Base-by-base conservation (phyloP, 371 early-diverging fungal genomes). In the Mortierella sp. region DNA sequence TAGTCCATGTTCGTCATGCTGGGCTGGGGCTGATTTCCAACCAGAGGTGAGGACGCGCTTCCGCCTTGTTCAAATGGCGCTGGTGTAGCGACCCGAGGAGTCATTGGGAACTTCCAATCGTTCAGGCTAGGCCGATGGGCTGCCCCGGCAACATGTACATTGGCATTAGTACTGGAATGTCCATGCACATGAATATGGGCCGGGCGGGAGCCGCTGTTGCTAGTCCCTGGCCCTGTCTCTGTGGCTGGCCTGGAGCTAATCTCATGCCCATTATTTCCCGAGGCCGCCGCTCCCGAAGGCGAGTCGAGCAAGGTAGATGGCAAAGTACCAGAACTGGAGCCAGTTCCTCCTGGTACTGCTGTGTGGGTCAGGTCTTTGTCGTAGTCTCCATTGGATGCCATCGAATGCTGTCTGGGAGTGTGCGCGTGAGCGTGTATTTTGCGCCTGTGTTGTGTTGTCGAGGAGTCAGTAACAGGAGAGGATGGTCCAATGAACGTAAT, bases 41-140 rank as follows among this genome's bases (percentile, higher is more conserved):
- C 18, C 46, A 37, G 48, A n/a, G 23, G 52, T 21, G 47, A 37
- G 37, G 37, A 37, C 37, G 37, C 37, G 37, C 37, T 9, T 5
- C 37, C 37, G 9, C 37, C 9, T 9, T 37, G 50, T 2, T 76
- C 76, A 26, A 64, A 57, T 44, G 73, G 60, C 19, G 70, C 73
- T n/a, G 80, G 80, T n/a, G 80, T 73, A 12, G 80, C 55, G 43
- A 79, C 73, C 18, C 73, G 61, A 6, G 73, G 70, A 14, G 80
- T 64, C 28, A 68, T 57, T 55, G 80, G 73, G 47, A 79, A 79
- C 70, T 73, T 79, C 80, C 80, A 79, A 50, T 72, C 80, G 51
- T 73, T 79, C 56, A 79, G 67, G 46, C 70, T 70, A 4, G 80
- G 73, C 5, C 73, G 73, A 63, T 69, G 66, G 12, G 72, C 80